Base-by-base conservation (phyloP, 257 asterid genomes). In the Lycium ferocissimum region DNA sequence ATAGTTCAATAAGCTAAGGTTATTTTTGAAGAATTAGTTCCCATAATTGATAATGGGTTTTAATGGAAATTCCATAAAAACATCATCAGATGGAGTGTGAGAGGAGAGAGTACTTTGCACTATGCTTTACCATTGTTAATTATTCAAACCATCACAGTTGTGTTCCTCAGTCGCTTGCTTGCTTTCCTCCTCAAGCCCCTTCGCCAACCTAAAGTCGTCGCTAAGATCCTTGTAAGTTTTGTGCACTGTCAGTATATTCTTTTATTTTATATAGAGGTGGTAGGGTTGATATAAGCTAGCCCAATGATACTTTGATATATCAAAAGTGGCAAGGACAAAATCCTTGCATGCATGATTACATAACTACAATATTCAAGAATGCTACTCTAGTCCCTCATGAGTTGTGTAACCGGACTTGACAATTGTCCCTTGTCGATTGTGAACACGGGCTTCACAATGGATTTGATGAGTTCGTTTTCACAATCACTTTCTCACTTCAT, bases 171-270 rank as follows among this genome's bases (percentile, higher is more conserved):
- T 83, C 93, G 94, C 47, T 72, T 87, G 43, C 89, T 93, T 83
- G 89, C 92, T 71, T 85, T 90, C 91, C 76, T 91, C 45, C 83
- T 93, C 89, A 93, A 88, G 73, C 97, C 95, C 79, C 87, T 93
- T 86, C 94, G 89, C 4, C 97, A 93, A 83, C 95, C 96, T 70
- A 89, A 85, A 85, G 94, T 92, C 87, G 78, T 92, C 35, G 94
- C 94, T 0, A 94, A 93, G 84, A 91, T 92, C 10, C 86, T 93
- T 0, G 96, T 93, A 89, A 45, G 87, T 63, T 65, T 4, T 65
- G 17, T 57, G 51, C 26, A 69, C 78, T 69, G 2, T 7, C 33
- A 37, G 33, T 69, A 69, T 69, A 38, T 38, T 37, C 0, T 3
- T 65, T 38, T 26, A 26, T 26, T 26, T 26, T 26, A 26, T 26